Evolutionary conservation across 2,329 filamentous ascomycete species (phyloP).

Genomic region (Claviceps paspali): DNA sequence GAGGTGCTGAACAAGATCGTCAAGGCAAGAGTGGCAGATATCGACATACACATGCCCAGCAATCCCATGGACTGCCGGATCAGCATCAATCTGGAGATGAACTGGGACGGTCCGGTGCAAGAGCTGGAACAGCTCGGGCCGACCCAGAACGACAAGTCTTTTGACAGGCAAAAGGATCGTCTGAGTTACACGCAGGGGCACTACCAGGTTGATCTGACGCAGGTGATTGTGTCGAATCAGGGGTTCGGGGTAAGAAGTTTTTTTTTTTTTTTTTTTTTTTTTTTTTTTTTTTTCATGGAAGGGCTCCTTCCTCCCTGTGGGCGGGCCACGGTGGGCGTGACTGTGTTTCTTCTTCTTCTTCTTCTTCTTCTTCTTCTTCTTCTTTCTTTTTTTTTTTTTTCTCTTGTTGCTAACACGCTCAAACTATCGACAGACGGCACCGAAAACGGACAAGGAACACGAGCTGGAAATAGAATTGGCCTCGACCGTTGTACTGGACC

Average conservation of each 20-base stretch:
- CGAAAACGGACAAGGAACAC: slow-evolving; percentile 47
- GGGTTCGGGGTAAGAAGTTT: slow-evolving; percentile 21
- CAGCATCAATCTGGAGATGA: slow-evolving; percentile 88
- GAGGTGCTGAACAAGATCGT: slow-evolving; percentile 69
- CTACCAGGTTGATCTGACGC: slow-evolving; percentile 86
- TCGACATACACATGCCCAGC: slow-evolving; percentile 72
- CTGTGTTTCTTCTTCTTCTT: neutral
- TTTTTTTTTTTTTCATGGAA: neutral
- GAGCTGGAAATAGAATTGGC: slow-evolving; percentile 69
- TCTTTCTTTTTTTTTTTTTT: neutral
- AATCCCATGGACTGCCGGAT: slow-evolving; percentile 79
- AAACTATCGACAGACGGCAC: slow-evolving; percentile 19
- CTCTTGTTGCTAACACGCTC: slow-evolving; percentile 2
- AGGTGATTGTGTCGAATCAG: slow-evolving; percentile 47
- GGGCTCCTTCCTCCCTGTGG: too few relatives aligned
- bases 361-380: neutral
- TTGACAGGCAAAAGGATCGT: slow-evolving; percentile 72
- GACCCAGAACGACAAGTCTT: slow-evolving; percentile 22
- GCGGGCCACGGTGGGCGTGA: too few relatives aligned
- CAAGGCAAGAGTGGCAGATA: slow-evolving; percentile 74
- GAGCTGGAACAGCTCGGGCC: slow-evolving; percentile 31
- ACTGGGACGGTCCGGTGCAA: slow-evolving; percentile 55
- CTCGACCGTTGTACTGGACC: slow-evolving; percentile 46
- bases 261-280: neutral
- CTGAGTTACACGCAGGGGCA: slow-evolving; percentile 78